These are phyloP conservation scores for Collybia mongolica DNA, from an alignment of 768 basidiomycete genomes.

Conservation along the genomic window DNA sequence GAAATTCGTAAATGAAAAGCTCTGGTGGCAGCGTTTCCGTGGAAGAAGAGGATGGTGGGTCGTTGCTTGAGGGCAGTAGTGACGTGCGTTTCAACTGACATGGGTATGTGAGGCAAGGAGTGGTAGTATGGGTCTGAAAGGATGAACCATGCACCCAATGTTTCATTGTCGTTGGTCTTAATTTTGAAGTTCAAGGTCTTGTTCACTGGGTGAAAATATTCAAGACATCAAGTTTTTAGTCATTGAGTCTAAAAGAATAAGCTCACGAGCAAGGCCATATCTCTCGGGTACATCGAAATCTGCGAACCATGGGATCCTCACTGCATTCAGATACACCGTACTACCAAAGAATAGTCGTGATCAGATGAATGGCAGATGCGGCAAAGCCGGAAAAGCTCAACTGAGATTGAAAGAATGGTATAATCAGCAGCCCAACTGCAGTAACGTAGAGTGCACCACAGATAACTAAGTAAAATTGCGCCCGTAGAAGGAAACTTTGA, in stretches of 20 bases:
- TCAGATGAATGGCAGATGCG: not conserved
- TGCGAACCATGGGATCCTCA: constrained; percentile 62
- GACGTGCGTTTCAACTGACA: constrained; percentile 40
- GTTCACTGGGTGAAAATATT: constrained; percentile 47
- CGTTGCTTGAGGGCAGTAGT: constrained; percentile 49
- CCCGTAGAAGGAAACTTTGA: constrained; percentile 8
- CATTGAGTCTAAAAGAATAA: constrained; percentile 5
- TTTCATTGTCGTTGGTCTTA: constrained; percentile 72
- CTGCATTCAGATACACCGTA: constrained; percentile 58
- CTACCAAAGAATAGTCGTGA: constrained; percentile 17
- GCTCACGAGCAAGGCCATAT: constrained; percentile 79
- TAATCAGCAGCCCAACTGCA: constrained; percentile 49
- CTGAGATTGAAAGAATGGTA: constrained; percentile 72
- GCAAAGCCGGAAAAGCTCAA: constrained; percentile 20
- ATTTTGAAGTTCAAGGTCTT: constrained; percentile 76
- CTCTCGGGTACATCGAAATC: constrained; percentile 68
- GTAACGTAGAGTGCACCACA: constrained; percentile 53
- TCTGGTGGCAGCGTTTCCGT: constrained; percentile 87
- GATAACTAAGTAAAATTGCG: constrained; percentile 33
- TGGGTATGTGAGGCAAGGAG: constrained; percentile 37
- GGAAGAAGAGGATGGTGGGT: constrained; percentile 89
- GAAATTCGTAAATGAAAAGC: constrained; percentile 66
- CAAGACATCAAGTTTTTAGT: not conserved
- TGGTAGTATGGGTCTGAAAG: constrained; percentile 68
- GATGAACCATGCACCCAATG: constrained; percentile 85